A percentile compares a stretch with the other conserved stretches of the same genome.
These are phyloP conservation scores for Backusella morwellensis DNA, from an alignment of 192 early-diverging fungal species.

Conservation along the genomic window DNA sequence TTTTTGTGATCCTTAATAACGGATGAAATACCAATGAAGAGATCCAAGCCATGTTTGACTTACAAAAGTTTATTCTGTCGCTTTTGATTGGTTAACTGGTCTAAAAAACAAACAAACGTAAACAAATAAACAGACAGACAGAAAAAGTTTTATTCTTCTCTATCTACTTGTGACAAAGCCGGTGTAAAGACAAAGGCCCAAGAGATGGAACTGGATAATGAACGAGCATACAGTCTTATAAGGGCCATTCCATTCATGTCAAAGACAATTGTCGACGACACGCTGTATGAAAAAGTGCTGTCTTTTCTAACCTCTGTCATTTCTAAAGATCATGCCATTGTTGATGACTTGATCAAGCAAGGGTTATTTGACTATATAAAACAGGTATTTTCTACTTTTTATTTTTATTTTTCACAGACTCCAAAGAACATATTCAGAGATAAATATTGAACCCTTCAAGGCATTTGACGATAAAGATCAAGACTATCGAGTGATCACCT, in stretches of 20 bases:
- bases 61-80: too few species aligned
- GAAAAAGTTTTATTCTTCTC: neutral
- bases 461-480: constrained; percentile 23
- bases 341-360: neutral
- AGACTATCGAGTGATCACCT: constrained; percentile 24
- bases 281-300: constrained; percentile 74
- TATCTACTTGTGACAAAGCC: neutral
- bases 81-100: too few species aligned
- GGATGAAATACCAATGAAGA: too few species aligned
- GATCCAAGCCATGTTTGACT: too few species aligned
- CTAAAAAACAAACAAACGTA: neutral
- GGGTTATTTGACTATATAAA: neutral
- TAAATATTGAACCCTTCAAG: neutral
- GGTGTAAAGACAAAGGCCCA: neutral
- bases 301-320: constrained; percentile 25
- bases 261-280: constrained; percentile 69
- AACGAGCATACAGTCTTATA: constrained; percentile 46
- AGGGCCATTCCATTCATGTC: constrained; percentile 64
- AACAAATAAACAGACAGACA: neutral
- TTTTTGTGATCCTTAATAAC: too few species aligned
- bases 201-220: constrained; percentile 12
- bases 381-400: neutral
- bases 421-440: neutral
- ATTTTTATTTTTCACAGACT: neutral
- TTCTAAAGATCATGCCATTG: constrained; percentile 27